phyloP scores from a whole-genome alignment of 1,284 basidiomycete genomes.

The Butyriboletus appendiculatus region DNA sequence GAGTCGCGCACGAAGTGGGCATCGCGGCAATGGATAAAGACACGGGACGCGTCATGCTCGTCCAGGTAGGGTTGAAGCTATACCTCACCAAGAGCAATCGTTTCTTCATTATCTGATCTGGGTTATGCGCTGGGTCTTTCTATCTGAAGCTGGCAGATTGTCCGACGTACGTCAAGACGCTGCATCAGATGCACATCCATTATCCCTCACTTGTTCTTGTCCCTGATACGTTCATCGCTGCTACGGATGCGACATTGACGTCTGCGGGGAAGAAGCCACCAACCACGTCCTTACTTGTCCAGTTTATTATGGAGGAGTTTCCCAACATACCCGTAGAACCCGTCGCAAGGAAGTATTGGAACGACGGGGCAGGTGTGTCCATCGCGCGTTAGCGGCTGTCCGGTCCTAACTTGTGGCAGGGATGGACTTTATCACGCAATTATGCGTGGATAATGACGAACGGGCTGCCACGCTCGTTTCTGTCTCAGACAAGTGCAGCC shows the following conservation, averaged over 20 bases:
- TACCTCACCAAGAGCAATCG: neutral
- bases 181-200: constrained; percentile 84
- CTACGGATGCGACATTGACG: constrained; percentile 46
- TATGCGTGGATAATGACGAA: constrained; percentile 77
- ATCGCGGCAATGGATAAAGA: constrained; percentile 83
- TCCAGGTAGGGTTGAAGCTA: constrained; percentile 52
- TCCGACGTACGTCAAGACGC: constrained; percentile 82
- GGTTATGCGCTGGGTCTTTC: neutral
- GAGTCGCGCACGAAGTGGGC: constrained; percentile 79
- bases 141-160: constrained; percentile 72
- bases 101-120: constrained; percentile 1
- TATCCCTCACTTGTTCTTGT: constrained; percentile 73
- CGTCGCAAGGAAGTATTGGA: constrained; percentile 80
- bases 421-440: constrained; percentile 71
- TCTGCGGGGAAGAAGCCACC: constrained; percentile 47
- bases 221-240: constrained; percentile 73
- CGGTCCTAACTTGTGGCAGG: constrained; percentile 48
- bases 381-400: neutral
- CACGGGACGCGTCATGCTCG: constrained; percentile 72
- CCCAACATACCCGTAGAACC: constrained; percentile 64
- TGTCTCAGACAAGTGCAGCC: constrained; percentile 68
- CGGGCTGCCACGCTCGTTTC: constrained; percentile 75
- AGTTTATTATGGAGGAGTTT: constrained; percentile 76
- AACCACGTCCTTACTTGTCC: constrained; percentile 63
- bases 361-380: constrained; percentile 65